Conservation (phyloP, 1,284 basidiomycete genomes). For the Cutaneotrichosporon sp. region DNA sequence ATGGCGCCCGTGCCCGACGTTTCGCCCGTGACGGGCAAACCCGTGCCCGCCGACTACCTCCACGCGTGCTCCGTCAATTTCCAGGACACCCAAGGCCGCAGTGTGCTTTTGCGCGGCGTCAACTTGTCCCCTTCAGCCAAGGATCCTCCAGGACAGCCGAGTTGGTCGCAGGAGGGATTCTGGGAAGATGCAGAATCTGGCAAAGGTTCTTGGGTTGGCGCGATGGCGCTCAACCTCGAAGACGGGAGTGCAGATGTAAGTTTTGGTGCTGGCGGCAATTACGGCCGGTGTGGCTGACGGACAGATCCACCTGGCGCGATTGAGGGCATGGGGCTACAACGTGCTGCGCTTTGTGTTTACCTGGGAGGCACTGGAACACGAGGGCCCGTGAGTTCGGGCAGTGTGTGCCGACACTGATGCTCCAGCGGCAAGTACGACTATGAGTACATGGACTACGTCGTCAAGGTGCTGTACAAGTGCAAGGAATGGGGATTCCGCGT, state of each 20-base stretch:
- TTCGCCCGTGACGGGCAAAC: conserved; percentile 65
- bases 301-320: conserved; percentile 78
- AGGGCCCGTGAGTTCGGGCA: conserved; percentile 70
- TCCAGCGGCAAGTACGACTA: conserved; percentile 82
- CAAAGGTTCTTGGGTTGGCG: conserved; percentile 61
- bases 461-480: conserved; percentile 79
- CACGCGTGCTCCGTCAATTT: conserved; percentile 71
- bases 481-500: conserved; percentile 92
- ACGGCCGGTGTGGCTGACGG: conserved; percentile 35
- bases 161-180: conserved; percentile 67
- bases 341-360: conserved; percentile 84
- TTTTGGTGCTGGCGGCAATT: neutral
- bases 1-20: conserved; percentile 47
- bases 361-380: conserved; percentile 92
- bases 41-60: conserved; percentile 49
- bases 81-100: conserved; percentile 75
- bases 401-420: neutral
- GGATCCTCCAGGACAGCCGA: conserved; percentile 66
- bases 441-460: conserved; percentile 87
- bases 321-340: conserved; percentile 93
- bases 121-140: conserved; percentile 88
- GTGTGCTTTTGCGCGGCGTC: conserved; percentile 80
- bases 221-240: conserved; percentile 64
- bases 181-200: conserved; percentile 77
- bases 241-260: conserved; percentile 47